Evolutionary conservation across 345 rosid species (phyloP), one percentile per base, ranked within the genome.

Genomic region (Moringa oleifera): DNA sequence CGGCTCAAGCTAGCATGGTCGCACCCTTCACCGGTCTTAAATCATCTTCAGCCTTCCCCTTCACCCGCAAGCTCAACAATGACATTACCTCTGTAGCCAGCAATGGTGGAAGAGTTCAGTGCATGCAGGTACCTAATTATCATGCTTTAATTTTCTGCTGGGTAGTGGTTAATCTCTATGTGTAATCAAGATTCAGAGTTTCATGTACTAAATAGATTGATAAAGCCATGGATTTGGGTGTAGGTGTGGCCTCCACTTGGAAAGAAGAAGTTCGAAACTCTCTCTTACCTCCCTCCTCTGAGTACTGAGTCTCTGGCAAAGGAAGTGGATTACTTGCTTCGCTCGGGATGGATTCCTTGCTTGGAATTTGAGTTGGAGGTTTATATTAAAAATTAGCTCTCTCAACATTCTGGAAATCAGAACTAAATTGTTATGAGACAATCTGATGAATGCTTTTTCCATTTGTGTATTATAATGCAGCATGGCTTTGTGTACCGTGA

Each of bases 261-360:
- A 4, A 6, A 15, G 71, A 74, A 66, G 79, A 70, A 70, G 65
- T 74, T 69, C 23, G 71, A 74, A 68, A 74, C 74, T 17, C 61
- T 74, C 18, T 70, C 78, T 0, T 64, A 68, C 73, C 78, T 80
- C 23, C 82, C 76, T 7, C 21, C 54, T 23, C 76, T 77, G 47
- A 2, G 51, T 0, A 0, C 0, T 0, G 58, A 15, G 13, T 0
- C 47, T 0, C 57, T 76, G 74, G 22, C 24, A 6, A 68, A 47
- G 76, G 83, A 82, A 69, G 37, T 79, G 0, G 55, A 49, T 0
- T 82, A 82, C 79, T 82, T 82, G 63, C 51, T 83, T 15, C 79
- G 81, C 54, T 49, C 0, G 0, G 67, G 71, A 12, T 84, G 79
- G 81, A 7, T 81, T 71, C 82, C 86, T 61, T 79, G 89, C 75